Evolutionary conservation across 2,329 filamentous ascomycete species (phyloP).

Genomic region (Colletotrichum sublineola): DNA sequence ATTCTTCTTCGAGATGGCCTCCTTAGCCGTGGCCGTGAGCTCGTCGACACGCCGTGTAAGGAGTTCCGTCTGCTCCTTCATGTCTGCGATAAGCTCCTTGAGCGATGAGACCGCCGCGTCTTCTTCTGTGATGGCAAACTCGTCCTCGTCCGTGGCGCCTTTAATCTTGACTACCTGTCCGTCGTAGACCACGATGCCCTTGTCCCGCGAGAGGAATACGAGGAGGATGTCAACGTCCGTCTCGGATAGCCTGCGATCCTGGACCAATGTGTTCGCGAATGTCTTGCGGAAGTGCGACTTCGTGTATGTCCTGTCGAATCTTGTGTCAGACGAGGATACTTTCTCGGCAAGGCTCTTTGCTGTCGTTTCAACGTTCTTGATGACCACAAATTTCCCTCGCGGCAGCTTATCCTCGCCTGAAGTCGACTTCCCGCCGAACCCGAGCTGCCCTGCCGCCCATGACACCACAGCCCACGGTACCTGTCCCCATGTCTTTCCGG

Average conservation of each 20-base stretch:
- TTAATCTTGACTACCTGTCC: slow-evolving; percentile 82
- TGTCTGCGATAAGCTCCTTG: slow-evolving; percentile 80
- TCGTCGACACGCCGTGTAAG: slow-evolving; percentile 76
- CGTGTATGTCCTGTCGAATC: slow-evolving; percentile 77
- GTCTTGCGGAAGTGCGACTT: slow-evolving; percentile 72
- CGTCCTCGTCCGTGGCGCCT: slow-evolving; percentile 56
- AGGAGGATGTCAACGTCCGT: slow-evolving; percentile 79
- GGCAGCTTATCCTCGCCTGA: slow-evolving; percentile 68
- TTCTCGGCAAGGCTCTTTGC: slow-evolving; percentile 66
- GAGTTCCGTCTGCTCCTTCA: slow-evolving; percentile 78
- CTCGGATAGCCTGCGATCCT: slow-evolving; percentile 66
- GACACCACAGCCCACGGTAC: slow-evolving; percentile 78
- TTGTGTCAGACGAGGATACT: slow-evolving; percentile 53
- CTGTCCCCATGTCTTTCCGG: slow-evolving; percentile 73
- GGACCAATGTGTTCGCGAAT: slow-evolving; percentile 67
- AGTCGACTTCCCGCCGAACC: slow-evolving; percentile 64
- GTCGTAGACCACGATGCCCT: slow-evolving; percentile 69
- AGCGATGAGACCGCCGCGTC: slow-evolving; percentile 88
- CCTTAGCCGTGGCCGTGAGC: slow-evolving; percentile 74
- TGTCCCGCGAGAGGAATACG: slow-evolving; percentile 77
- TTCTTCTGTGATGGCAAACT: slow-evolving; percentile 74
- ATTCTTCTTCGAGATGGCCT: slow-evolving; percentile 80
- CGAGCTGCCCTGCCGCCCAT: slow-evolving; percentile 82
- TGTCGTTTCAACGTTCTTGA: slow-evolving; percentile 72
- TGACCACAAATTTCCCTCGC: slow-evolving; percentile 73